These are phyloP conservation scores for Zoysia matrella DNA, from an alignment of 202 grass and related monocot genomes.

Conservation along the genomic window DNA sequence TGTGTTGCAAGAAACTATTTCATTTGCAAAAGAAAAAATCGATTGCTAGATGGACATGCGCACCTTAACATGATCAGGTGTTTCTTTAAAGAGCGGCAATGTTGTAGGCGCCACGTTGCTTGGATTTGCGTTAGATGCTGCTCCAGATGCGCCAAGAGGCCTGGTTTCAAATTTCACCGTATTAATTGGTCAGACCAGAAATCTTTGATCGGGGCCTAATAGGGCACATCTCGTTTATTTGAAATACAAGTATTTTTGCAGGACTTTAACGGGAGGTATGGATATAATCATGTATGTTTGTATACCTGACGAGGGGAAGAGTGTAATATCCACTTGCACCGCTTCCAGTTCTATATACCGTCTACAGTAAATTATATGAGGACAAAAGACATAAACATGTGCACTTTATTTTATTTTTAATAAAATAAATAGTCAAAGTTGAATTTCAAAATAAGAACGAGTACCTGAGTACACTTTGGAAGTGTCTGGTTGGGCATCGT, in stretches of 20 bases:
- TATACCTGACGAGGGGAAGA: neutral
- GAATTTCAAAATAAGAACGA: too few relatives aligned
- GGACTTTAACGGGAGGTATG: neutral
- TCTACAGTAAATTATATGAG: neutral
- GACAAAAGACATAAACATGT: too few relatives aligned
- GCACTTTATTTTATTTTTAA: too few relatives aligned
- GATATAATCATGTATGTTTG: neutral
- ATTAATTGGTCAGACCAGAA: neutral
- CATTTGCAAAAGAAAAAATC: too few relatives aligned
- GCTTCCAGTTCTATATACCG: neutral
- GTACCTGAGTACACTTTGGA: neutral
- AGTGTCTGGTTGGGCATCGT: neutral
- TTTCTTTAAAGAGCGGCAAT: neutral
- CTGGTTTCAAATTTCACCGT: constrained; percentile 3
- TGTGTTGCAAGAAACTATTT: too few relatives aligned
- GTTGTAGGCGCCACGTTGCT: neutral
- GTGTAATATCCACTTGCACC: neutral
- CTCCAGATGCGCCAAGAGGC: neutral
- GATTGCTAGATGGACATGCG: neutral
- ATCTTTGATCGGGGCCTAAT: neutral
- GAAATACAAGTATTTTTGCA: too few relatives aligned
- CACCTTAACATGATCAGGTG: neutral
- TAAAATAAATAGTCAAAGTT: too few relatives aligned
- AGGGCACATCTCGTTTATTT: too few relatives aligned
- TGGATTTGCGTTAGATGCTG: neutral